A percentile compares a stretch with the other conserved stretches of the same genome.
phyloP scores from a whole-genome alignment of 2,329 filamentous ascomycete species.

The Fusarium sp. region DNA sequence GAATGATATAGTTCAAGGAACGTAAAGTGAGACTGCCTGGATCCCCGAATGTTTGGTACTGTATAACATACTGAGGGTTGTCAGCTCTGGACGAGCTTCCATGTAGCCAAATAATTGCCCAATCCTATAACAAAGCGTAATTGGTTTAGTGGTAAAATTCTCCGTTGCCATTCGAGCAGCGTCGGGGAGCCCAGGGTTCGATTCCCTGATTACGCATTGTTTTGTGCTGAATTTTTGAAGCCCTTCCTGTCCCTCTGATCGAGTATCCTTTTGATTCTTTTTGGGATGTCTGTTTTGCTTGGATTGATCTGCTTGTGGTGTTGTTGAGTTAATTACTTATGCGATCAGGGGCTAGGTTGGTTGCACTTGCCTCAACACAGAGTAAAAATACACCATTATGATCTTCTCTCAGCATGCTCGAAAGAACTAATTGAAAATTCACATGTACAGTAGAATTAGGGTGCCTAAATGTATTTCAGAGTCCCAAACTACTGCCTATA shows the following conservation, averaged over 20 bases:
- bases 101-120: rapidly evolving
- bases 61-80: not conserved
- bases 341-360: not conserved
- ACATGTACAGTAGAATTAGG: too few species aligned
- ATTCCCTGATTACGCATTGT: slow-evolving; percentile 23
- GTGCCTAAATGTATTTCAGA: not conserved
- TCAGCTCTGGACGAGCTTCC: rapidly evolving
- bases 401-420: not conserved
- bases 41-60: not conserved
- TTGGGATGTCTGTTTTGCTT: not conserved
- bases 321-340: not conserved
- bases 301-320: not conserved
- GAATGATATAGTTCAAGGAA: not conserved
- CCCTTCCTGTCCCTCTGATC: not conserved
- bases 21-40: not conserved
- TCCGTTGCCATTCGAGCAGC: slow-evolving; percentile 23
- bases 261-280: not conserved
- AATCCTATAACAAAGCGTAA: not conserved
- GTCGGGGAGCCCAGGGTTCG: slow-evolving; percentile 9
- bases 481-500: not conserved
- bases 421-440: not conserved
- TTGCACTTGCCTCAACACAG: not conserved
- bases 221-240: not conserved
- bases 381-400: not conserved
- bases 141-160: slow-evolving; percentile 22